These are phyloP conservation scores for Psilocybe sp. DNA, from an alignment of 768 basidiomycete genomes.

Conservation along the genomic window DNA sequence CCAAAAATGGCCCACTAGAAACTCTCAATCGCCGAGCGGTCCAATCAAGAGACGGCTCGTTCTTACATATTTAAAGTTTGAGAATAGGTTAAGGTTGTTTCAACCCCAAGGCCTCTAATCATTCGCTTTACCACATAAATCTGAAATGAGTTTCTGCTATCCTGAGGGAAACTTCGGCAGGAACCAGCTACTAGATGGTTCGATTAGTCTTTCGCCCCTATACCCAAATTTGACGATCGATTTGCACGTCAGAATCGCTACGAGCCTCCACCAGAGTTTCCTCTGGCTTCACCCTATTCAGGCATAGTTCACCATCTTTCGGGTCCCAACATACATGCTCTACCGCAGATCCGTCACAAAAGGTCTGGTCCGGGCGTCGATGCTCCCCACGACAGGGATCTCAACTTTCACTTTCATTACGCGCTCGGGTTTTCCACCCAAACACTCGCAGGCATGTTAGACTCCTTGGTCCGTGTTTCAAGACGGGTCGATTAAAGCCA, in stretches of 20 bases:
- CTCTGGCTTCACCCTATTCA: too few relatives aligned
- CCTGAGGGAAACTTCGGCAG: too few relatives aligned
- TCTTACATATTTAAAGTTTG: slow-evolving; percentile 85
- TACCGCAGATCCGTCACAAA: slow-evolving; percentile 73
- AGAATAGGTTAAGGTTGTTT: slow-evolving; percentile 84
- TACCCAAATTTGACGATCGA: slow-evolving; percentile 94
- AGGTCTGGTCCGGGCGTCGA: slow-evolving; percentile 73
- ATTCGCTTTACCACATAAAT: slow-evolving; percentile 80
- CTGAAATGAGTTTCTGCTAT: slow-evolving; percentile 55
- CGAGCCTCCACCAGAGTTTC: too few relatives aligned
- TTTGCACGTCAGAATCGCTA: too few relatives aligned
- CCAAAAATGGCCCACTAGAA: slow-evolving; percentile 81
- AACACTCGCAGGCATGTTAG: slow-evolving; percentile 82
- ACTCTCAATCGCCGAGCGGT: slow-evolving; percentile 82
- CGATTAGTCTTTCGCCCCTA: slow-evolving; percentile 96
- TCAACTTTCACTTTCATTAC: too few relatives aligned
- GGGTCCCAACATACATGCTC: slow-evolving; percentile 84
- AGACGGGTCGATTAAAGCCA: too few relatives aligned
- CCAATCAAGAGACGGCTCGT: slow-evolving; percentile 81
- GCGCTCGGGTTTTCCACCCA: slow-evolving; percentile 68
- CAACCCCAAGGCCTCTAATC: slow-evolving; percentile 90
- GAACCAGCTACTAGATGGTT: slow-evolving; percentile 94
- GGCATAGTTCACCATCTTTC: too few relatives aligned
- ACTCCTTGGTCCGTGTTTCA: slow-evolving; percentile 89
- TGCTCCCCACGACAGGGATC: slow-evolving; percentile 65